Conservation (phyloP, 352 stramenopile species). For the Phytopythium delawarense region DNA sequence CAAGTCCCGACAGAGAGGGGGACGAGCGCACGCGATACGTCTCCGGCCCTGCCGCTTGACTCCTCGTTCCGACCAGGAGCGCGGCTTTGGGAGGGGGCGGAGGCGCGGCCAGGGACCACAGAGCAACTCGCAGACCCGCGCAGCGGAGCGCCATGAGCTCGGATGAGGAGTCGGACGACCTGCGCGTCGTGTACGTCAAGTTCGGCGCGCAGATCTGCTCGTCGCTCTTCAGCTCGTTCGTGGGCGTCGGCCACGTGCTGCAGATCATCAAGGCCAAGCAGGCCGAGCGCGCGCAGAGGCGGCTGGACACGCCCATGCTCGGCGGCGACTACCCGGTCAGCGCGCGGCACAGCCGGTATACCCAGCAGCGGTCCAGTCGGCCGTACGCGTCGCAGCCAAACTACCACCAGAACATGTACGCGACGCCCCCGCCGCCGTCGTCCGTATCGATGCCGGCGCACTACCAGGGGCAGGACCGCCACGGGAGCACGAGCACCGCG, state of each 20-base stretch:
- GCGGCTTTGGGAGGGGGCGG: background rate
- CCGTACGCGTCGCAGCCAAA: conserved; percentile 11
- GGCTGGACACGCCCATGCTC: conserved; percentile 34
- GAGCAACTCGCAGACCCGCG: background rate
- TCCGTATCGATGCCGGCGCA: conserved; percentile 13
- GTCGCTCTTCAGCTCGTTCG: conserved; percentile 60
- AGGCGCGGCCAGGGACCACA: background rate
- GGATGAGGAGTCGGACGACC: conserved; percentile 7
- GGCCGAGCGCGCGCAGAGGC: conserved; percentile 16
- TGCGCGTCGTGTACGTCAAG: conserved; percentile 40
- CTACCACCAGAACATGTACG: conserved; percentile 5
- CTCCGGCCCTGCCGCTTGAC: too few relatives aligned
- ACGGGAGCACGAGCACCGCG: conserved; percentile 13
- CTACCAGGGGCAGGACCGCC: conserved; percentile 4
- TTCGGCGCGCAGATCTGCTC: conserved; percentile 65
- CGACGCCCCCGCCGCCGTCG: background rate
- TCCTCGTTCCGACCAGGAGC: background rate
- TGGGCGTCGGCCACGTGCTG: conserved; percentile 56
- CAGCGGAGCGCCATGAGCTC: background rate
- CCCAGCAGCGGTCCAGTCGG: background rate
- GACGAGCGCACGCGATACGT: background rate
- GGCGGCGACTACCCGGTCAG: conserved; percentile 11
- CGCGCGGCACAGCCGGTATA: conserved; percentile 1
- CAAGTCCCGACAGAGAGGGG: background rate
- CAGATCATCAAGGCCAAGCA: conserved; percentile 41